Evolutionary conservation across 306 rosid genomes (phyloP).

Genomic region (Coriaria nepalensis): DNA sequence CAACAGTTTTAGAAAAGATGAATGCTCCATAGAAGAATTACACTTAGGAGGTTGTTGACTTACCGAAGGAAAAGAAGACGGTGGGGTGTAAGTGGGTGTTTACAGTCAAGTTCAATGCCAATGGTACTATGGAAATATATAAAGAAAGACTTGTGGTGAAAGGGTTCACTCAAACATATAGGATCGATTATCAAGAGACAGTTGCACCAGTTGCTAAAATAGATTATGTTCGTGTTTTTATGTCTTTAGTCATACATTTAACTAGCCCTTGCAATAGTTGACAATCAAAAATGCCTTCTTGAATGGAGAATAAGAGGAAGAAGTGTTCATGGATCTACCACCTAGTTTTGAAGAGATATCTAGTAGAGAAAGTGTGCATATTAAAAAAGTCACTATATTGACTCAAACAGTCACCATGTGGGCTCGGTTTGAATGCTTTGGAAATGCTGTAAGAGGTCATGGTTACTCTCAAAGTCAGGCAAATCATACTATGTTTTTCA

Average conservation of each 20-base stretch:
- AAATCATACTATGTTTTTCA: neutral
- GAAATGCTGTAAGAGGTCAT: neutral
- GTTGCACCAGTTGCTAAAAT: conserved; percentile 3
- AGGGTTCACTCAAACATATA: neutral
- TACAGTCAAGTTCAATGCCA: neutral
- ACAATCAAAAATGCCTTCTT: conserved; percentile 1
- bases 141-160: neutral
- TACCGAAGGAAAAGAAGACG: neutral
- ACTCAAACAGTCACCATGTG: neutral
- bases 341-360: neutral
- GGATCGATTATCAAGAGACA: neutral
- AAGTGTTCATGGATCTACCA: neutral
- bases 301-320: neutral
- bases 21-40: neutral
- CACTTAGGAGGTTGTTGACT: neutral
- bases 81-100: conserved; percentile 2
- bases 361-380: neutral
- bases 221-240: neutral
- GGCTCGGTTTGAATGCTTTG: conserved; percentile 2
- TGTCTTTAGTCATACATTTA: neutral
- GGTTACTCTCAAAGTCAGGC: neutral
- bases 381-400: neutral
- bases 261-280: neutral
- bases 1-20: neutral
- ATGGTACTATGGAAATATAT: neutral